Base-by-base conservation (phyloP, 139 green algal species). In the Volvox africanus region DNA sequence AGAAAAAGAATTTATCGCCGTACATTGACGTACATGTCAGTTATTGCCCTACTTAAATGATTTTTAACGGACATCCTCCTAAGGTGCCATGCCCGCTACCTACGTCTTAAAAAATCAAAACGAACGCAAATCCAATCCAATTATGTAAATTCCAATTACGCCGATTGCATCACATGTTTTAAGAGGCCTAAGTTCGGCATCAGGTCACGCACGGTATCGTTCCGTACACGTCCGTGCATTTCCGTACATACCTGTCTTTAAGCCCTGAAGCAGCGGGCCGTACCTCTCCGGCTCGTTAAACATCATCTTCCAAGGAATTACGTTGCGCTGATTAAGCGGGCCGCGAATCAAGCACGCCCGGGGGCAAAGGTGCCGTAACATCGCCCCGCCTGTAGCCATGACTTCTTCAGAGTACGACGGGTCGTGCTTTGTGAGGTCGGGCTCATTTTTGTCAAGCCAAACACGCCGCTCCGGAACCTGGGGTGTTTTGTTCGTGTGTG, bases 251-350 rank as follows among this genome's bases (percentile, higher is more conserved):
- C 83, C 83, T 32, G 35, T 33, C 21, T 14, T 20, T 26, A 80
- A 26, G 9, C 68, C 76, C 67, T 82, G 9, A n/a, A 92, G 16
- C 0, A 94, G 37, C 26, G 92, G 92, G 0, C 92, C 92, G 76
- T 94, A 94, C 68, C 90, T 82, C 30, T 94, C 90, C 17, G 87
- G 92, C 68, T 94, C 92, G 9, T 90, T 92, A 81, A 94, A 94
- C 30, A 93, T 88, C 55, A 92, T 93, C 68, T 91, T 91, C 62
- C 92, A 86, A 6, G 92, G 92, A 32, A 94, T 93, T 50, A 94
- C 61, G 35, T 93, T 94, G 14, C 90, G 87, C n/a, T 80, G 61
- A 36, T 94, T 94, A 19, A 94, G 55, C 22, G 92, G 86, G 20
- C 92, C 92, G 44, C 82, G 91, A 68, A 94, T 87, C 17, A 93